Evolutionary conservation across 176 grass and related monocot species (phyloP).

Genomic region (Metroxylon sagu): DNA sequence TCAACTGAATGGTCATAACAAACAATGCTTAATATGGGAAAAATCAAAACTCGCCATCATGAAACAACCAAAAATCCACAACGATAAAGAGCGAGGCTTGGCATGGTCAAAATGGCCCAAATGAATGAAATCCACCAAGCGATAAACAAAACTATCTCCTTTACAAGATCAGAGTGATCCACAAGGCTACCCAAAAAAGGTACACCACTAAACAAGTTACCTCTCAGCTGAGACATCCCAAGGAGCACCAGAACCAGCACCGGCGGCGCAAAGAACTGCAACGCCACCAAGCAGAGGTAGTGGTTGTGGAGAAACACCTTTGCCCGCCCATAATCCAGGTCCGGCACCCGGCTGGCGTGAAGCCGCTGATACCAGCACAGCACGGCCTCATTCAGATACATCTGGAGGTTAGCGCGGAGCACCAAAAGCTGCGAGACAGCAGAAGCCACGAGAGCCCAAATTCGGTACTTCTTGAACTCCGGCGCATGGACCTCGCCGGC

Average conservation of each 20-base stretch:
- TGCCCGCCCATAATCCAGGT: conserved; percentile 77
- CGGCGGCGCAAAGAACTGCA: conserved; percentile 53
- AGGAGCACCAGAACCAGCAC: conserved; percentile 50
- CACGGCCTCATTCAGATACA: conserved; percentile 89
- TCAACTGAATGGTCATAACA: no score
- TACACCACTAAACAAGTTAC: conserved; percentile 51
- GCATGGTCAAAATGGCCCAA: conserved; percentile 49
- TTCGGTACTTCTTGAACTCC: conserved; percentile 3
- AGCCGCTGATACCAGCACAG: conserved; percentile 95
- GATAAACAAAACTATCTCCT: conserved; percentile 62
- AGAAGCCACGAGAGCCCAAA: conserved; percentile 26
- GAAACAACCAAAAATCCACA: conserved; percentile 66
- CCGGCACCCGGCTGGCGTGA: conserved; percentile 43
- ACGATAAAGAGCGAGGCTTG: conserved; percentile 54
- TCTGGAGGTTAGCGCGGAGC: conserved; percentile 61
- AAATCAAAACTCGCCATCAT: conserved; percentile 21
- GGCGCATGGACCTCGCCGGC: conserved; percentile 2
- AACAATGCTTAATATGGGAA: no score
- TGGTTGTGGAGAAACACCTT: conserved; percentile 97
- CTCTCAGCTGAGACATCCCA: conserved; percentile 52
- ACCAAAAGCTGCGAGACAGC: conserved; percentile 58
- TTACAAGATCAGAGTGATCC: conserved; percentile 52
- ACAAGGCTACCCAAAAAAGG: conserved; percentile 27
- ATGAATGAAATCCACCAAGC: conserved; percentile 55
- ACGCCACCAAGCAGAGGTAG: conserved; percentile 52